Percentiles rank a stretch among this genome's conserved stretches.
Conservation (phyloP, 2,329 filamentous ascomycete species). For the Arachnomyces sp. region DNA sequence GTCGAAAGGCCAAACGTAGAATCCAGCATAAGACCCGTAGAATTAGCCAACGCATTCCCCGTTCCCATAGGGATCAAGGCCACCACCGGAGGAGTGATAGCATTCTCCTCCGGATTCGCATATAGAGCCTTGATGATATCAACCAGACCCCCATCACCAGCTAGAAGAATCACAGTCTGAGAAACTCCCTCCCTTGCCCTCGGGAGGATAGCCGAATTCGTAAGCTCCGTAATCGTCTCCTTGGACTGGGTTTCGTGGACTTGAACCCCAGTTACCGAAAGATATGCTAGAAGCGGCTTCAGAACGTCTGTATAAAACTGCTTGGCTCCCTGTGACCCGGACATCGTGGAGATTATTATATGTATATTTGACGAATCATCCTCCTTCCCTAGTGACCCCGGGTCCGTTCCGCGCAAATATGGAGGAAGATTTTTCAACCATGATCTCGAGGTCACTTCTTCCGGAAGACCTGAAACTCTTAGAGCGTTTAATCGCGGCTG, state of each 20-base stretch:
- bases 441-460: too few relatives aligned
- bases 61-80: conserved; percentile 47
- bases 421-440: too few relatives aligned
- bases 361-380: conserved; percentile 31
- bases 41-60: conserved; percentile 40
- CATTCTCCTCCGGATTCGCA: conserved; percentile 11
- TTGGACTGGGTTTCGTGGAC: conserved; percentile 58
- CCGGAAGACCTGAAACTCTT: too few relatives aligned
- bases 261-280: conserved; percentile 43
- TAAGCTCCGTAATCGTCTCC: conserved; percentile 58
- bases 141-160: conserved; percentile 78
- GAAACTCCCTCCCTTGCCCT: conserved; percentile 40
- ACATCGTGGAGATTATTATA: conserved; percentile 60
- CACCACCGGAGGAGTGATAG: conserved; percentile 47
- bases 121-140: conserved; percentile 64
- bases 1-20: conserved; percentile 44
- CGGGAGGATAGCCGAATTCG: conserved; percentile 42
- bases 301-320: conserved; percentile 51
- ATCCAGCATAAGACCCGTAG: conserved; percentile 24
- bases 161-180: conserved; percentile 68
- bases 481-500: too few relatives aligned
- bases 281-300: conserved; percentile 45
- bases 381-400: background rate
- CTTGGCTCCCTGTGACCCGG: conserved; percentile 54
- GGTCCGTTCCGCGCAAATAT: conserved; percentile 1